These are phyloP conservation scores for Pichia sp. DNA, from an alignment of 1,139 yeast genomes.

Conservation along the genomic window DNA sequence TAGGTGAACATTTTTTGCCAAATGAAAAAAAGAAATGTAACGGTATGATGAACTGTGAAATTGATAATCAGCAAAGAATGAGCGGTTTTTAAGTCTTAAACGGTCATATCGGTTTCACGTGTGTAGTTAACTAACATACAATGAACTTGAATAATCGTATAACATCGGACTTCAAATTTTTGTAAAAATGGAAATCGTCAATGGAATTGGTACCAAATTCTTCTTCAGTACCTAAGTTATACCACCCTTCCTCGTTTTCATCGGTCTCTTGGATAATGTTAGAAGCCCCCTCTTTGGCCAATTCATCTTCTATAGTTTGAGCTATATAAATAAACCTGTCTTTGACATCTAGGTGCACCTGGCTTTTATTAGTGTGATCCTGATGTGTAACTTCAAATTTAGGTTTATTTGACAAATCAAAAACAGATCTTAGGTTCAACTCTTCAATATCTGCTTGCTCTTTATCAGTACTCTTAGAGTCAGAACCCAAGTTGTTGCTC, in stretches of 20 bases:
- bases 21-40: no score
- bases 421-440: no score
- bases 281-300: constrained; percentile 5
- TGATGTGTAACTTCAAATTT: background rate
- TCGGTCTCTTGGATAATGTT: constrained; percentile 7
- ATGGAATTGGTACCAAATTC: constrained; percentile 10
- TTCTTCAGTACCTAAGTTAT: constrained; percentile 15
- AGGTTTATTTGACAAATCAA: background rate
- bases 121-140: no score
- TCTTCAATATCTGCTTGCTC: no score
- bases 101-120: no score
- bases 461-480: background rate
- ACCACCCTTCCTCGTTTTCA: constrained; percentile 16
- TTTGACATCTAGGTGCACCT: background rate
- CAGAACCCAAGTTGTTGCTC: constrained; percentile 22
- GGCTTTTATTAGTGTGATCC: background rate
- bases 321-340: constrained; percentile 7
- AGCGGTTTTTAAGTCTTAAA: no score
- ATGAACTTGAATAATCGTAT: constrained; percentile 12
- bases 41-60: no score
- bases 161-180: constrained; percentile 19
- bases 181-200: constrained; percentile 21
- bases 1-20: no score
- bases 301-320: constrained; percentile 9
- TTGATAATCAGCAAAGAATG: no score